These are phyloP conservation scores for Zopfochytrium polystomum DNA, from an alignment of 371 early-diverging fungal genomes.

Conservation along the genomic window DNA sequence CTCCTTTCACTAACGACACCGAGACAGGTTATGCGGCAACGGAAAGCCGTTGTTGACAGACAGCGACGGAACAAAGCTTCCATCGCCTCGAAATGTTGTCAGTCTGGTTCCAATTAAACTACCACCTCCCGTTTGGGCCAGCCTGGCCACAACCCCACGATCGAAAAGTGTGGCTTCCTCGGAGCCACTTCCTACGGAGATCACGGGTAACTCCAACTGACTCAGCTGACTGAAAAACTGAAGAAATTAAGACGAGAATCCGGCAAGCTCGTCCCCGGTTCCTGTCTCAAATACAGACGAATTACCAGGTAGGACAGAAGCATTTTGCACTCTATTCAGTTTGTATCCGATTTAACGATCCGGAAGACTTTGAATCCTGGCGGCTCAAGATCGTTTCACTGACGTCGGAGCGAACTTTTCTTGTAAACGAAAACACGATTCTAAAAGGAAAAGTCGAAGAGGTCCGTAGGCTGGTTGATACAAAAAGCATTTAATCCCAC, in stretches of 20 bases:
- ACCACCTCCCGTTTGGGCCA: slow-evolving; percentile 32
- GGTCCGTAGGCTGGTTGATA: slow-evolving; percentile 4
- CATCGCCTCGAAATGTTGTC: neutral
- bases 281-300: too few relatives aligned
- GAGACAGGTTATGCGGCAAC: neutral
- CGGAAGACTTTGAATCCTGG: slow-evolving; percentile 40
- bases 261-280: neutral
- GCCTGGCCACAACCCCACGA: slow-evolving; percentile 26
- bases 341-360: neutral
- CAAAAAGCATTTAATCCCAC: neutral
- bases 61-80: too few relatives aligned
- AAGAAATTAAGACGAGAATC: neutral
- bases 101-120: slow-evolving; percentile 17
- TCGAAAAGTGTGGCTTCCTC: neutral
- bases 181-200: neutral
- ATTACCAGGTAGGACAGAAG: too few relatives aligned
- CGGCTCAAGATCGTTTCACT: slow-evolving; percentile 43
- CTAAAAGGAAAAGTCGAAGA: slow-evolving; percentile 31
- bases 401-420: slow-evolving; percentile 32
- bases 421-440: slow-evolving; percentile 38
- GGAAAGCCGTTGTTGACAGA: too few relatives aligned
- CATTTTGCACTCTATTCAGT: too few relatives aligned
- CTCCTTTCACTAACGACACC: neutral
- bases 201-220: slow-evolving; percentile 6
- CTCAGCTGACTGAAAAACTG: neutral